Base-by-base conservation (phyloP, 768 basidiomycete species). In the Rhizopogon vinicolor region DNA sequence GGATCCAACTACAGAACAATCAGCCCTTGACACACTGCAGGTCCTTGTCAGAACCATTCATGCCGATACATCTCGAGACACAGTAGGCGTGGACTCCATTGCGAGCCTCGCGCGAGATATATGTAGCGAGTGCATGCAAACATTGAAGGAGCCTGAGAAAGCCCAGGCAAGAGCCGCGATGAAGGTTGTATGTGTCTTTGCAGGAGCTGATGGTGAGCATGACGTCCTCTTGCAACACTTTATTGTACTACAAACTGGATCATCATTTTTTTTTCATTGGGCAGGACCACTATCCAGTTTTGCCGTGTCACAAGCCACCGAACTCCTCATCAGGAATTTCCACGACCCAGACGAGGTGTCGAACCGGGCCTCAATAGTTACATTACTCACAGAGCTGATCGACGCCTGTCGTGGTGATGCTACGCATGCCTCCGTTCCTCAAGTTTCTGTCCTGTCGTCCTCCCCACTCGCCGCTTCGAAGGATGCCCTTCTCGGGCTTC, bases 81-180 rank as follows among this genome's bases (percentile, higher is more conserved):
- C 75, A 16, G 70, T 70, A 43, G 64, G 68, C 31, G 74, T 78
- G 45, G 58, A 59, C 41, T 29, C 52, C 1, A 70, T 80, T 14
- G 72, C 79, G 45, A 85, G 83, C 5, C 73, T 96, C 2, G 87
- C 87, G 14, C 81, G 79, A 59, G 85, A 88, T 42, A 86, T 89
- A 0, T 89, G 88, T 58, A 80, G 84, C 53, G 91, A 97, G 64
- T 94, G 91, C 62, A 76, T 93, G 7, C 77, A 80, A 22, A 83
- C 89, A 54, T 71, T 98, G 42, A 81, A 84, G 42, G 91, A 97
- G 65, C 93, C 96, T 0, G 97, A 98, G 68, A 98, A 98, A 74
- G 87, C 82, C 66, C 90, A 93, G 67, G 93, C 95, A 1, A 85
- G 85, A 65, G 85, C 91, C 41, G 94, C 93, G 1, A 87, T 88